Percentiles rank a stretch among this genome's conserved stretches.
phyloP scores from a whole-genome alignment of 1,139 yeast species.

The Hyphopichia fennica region DNA sequence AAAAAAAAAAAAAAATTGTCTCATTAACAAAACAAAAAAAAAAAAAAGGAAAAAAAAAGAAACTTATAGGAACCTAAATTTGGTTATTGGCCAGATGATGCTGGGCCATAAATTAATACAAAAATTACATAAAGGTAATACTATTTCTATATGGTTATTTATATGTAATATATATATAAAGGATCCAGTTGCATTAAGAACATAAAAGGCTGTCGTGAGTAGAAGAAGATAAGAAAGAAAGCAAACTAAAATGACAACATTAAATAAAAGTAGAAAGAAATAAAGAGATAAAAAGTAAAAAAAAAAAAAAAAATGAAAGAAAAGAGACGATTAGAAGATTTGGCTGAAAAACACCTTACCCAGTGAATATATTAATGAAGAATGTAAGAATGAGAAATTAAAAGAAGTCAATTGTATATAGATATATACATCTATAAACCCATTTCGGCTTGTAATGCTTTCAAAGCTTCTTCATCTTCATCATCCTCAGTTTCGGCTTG shows the following conservation, averaged over 20 bases:
- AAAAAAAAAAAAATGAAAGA: background rate
- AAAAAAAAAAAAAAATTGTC: background rate
- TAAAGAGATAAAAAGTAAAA: background rate
- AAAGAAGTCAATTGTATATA: too few species aligned
- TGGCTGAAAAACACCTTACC: background rate
- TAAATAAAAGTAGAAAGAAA: background rate
- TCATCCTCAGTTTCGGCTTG: conserved; percentile 59
- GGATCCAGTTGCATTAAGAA: too few species aligned
- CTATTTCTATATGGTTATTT: too few species aligned
- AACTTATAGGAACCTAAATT: background rate
- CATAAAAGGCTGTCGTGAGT: too few species aligned
- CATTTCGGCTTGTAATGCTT: conserved; percentile 92
- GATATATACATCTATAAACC: conserved; percentile 59
- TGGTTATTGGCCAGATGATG: too few species aligned
- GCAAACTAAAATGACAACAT: background rate
- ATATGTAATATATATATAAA: too few species aligned
- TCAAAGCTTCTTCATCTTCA: conserved; percentile 89
- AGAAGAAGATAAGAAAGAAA: too few species aligned
- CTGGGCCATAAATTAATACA: too few species aligned
- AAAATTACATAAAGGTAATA: too few species aligned
- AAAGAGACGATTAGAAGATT: background rate
- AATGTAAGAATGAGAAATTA: background rate
- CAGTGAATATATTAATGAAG: background rate
- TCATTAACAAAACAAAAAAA: background rate
- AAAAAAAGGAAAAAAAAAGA: background rate